Conservation (phyloP, 345 rosid species). For the Pseudoturritis turrita region DNA sequence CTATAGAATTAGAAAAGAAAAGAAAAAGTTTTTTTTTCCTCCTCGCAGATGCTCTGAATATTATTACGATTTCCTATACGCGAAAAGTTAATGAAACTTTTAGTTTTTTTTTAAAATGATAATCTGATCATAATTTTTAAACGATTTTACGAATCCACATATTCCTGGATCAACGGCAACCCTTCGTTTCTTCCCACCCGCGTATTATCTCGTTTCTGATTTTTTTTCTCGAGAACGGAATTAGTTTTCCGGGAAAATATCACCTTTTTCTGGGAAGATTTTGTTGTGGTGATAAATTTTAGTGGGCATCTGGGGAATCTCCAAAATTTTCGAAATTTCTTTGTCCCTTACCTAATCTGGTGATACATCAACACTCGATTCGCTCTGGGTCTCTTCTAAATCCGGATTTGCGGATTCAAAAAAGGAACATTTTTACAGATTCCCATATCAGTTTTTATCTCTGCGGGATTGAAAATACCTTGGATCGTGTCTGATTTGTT, state of each 20-base stretch:
- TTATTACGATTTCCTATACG: not conserved
- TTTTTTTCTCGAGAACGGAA: not conserved
- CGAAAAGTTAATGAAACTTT: not conserved
- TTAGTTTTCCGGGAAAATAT: not conserved
- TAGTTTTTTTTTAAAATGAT: not conserved
- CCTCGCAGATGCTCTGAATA: not conserved
- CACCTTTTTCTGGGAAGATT: not conserved
- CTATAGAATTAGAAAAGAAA: not conserved
- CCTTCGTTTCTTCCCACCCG: slow-evolving; percentile 37
- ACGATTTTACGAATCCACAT: slow-evolving; percentile 35
- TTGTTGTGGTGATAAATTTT: not conserved
- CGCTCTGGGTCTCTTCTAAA: not conserved
- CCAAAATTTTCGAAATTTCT: not conserved
- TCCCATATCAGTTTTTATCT: not conserved
- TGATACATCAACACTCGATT: not conserved
- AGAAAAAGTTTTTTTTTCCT: too few species aligned
- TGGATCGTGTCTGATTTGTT: slow-evolving; percentile 26
- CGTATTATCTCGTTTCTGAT: slow-evolving; percentile 9
- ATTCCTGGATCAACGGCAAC: slow-evolving; percentile 40
- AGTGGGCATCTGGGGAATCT: slow-evolving; percentile 13
- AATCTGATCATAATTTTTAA: not conserved
- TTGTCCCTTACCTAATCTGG: not conserved
- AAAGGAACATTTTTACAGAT: not conserved
- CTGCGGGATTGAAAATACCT: not conserved
- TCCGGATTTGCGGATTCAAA: slow-evolving; percentile 14